Evolutionary conservation across 2,329 filamentous ascomycete species (phyloP), one percentile per base, ranked within the genome.

Genomic region (Fusarium sp.): DNA sequence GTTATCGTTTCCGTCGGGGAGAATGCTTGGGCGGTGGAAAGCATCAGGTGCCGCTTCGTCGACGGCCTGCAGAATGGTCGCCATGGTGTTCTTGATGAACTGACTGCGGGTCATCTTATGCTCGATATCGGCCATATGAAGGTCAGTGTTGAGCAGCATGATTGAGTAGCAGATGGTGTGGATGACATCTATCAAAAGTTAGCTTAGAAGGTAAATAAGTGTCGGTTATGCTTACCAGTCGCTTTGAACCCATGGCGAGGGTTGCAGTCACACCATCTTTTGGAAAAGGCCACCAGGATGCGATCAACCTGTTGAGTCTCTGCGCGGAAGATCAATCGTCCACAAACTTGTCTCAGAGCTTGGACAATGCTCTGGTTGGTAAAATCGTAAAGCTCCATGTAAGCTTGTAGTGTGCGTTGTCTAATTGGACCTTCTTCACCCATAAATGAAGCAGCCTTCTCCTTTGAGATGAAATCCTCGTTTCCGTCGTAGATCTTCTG

Each of bases 121-220:
- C 65, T 97, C 94, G 71, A 98, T 97, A 75, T 98, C 94, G 60
- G 95, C 96, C 75, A 98, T 80, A 75, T 99, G 95, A 56, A 99
- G 83, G 81, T 99, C 96, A 33, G 96, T 99, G 75, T 99, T 99
- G 67, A 99, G 86, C 13, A 99, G 85, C 75, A 99, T 90, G 68
- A 99, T 89, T 1, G 96, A 97, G 79, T 98, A 99, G 80, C 93
- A 96, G 67, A 98, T 96, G 24, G 94, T 97, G 78, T 99, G 95
- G 19, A 99, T 94, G 47, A 98, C 92, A 81, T 98, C 95, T 92
- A 54, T 49, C 48, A 33, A 3, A 17, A 64, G 67, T 84, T 72
- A 81, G 79, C 67, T 71, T 26, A 47, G 14, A 62, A 22, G 41
- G 26, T n/a, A 50, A 35, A 37, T 24, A n/a, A 26, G 32, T 26